phyloP scores from a whole-genome alignment of 345 rosid genomes.

The Heritiera littoralis region DNA sequence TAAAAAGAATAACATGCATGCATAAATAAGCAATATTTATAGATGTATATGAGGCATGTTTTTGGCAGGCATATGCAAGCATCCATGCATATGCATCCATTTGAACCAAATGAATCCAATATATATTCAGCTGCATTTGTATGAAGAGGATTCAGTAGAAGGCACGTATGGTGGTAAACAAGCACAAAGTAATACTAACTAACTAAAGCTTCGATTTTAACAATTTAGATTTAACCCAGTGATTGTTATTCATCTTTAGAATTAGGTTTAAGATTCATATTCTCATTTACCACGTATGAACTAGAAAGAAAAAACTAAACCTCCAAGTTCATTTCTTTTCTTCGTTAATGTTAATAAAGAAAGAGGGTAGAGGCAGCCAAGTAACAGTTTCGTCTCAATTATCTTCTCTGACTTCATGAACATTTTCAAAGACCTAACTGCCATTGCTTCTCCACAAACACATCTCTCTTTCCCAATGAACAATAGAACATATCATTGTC shows the following conservation, averaged over 20 bases:
- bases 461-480: neutral
- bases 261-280: too few species aligned
- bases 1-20: too few species aligned
- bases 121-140: neutral
- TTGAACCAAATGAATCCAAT: too few species aligned
- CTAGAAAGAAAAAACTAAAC: neutral
- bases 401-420: constrained; percentile 5
- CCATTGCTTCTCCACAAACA: constrained; percentile 12
- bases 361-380: neutral
- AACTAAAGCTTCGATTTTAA: neutral
- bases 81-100: too few species aligned
- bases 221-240: too few species aligned
- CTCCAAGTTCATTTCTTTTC: neutral
- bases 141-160: neutral
- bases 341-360: neutral
- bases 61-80: too few species aligned
- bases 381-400: constrained; percentile 21
- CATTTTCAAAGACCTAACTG: neutral
- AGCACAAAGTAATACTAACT: neutral
- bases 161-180: neutral
- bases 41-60: too few species aligned
- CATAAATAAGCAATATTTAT: too few species aligned
- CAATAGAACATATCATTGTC: neutral
- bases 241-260: too few species aligned
- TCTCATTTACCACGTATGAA: too few species aligned